Evolutionary conservation across 345 rosid genomes (phyloP), one percentile per base, ranked within the genome.

Genomic region (Aquilaria malaccensis): DNA sequence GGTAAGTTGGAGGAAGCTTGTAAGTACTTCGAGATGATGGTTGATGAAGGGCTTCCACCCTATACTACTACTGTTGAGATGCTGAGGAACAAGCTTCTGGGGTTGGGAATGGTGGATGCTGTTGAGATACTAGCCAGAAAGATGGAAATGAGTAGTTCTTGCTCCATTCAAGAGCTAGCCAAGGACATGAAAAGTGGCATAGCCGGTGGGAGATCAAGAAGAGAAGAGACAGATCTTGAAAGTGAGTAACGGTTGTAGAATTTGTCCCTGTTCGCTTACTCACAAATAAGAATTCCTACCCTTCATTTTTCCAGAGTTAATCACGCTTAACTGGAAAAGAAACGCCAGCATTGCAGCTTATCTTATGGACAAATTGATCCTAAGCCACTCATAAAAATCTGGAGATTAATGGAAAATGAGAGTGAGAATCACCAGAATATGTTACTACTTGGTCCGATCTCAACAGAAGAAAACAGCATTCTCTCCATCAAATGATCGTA

Each of bases 1-100:
- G 87, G 85, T 57, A 85, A 89, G 69, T 67, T 85, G 11, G 95
- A 85, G 70, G 93, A 89, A 70, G 97, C 93, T 3, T 82, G 95
- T 65, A 81, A 64, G 62, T 89, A 87, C 78, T 92, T 92, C 60
- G 96, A 92, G 84, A 82, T 79, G 85, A 89, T 92, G 97, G 68
- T 92, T 50, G 97, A 92, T 59, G 97, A 87, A 58, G 91, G 97
- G 43, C 77, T 87, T 61, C 98, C 97, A 4, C 95, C 97, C 1
- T 92, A 89, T 76, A 68, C 74, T 33, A 63, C 89, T 3, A 87
- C 93, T 1, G 74, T 86, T 32, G 96, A 85, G 82, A 62, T 83
- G 82, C 60, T 92, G 88, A 80, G 89, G 76, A 85, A 87, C 56
- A 64, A 76, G 49, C 79, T 86, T 7, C 58, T 83, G 22, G 87